Percentiles rank a stretch among this genome's conserved stretches.
Evolutionary conservation across 2,329 filamentous ascomycete genomes (phyloP).

Genomic region (Aspergillus sp.): DNA sequence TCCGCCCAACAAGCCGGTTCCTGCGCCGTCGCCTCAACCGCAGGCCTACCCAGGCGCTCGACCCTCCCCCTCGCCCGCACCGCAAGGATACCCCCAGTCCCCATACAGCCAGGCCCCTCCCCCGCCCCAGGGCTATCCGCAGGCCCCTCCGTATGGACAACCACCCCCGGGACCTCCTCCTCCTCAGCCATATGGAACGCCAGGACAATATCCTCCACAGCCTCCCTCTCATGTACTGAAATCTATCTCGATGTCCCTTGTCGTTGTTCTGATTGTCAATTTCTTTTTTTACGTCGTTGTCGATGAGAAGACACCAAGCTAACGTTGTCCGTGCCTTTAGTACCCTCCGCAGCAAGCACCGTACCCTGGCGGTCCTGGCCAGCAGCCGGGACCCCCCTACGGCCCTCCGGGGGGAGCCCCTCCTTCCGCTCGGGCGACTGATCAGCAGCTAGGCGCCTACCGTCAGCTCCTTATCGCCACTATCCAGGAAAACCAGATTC

Average conservation of each 20-base stretch:
- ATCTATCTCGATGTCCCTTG: slow-evolving; percentile 14
- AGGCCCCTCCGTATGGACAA: slow-evolving; percentile 19
- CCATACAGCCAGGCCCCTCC: slow-evolving; percentile 31
- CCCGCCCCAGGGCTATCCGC: slow-evolving; percentile 23
- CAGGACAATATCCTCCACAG: slow-evolving; percentile 32
- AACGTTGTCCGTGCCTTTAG: slow-evolving; percentile 13
- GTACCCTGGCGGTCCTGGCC: slow-evolving; percentile 24
- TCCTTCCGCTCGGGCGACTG: slow-evolving; percentile 40
- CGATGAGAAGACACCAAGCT: neutral
- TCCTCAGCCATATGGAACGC: slow-evolving; percentile 12
- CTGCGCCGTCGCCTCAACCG: slow-evolving; percentile 20
- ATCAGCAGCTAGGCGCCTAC: slow-evolving; percentile 54
- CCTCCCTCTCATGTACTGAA: slow-evolving; percentile 34
- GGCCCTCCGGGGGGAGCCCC: slow-evolving; percentile 26
- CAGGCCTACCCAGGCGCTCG: slow-evolving; percentile 23
- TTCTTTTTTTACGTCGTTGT: neutral
- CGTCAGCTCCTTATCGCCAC: slow-evolving; percentile 54
- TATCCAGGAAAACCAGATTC: slow-evolving; percentile 60
- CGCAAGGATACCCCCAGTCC: slow-evolving; percentile 41
- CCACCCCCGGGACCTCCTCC: neutral
- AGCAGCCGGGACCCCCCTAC: slow-evolving; percentile 25
- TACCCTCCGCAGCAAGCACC: slow-evolving; percentile 32
- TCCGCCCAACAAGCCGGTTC: slow-evolving; percentile 28
- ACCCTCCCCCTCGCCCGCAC: slow-evolving; percentile 20
- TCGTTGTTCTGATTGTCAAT: slow-evolving; percentile 8